phyloP scores from a whole-genome alignment of 208 protist genomes.

The Leishmania gerbilli region DNA sequence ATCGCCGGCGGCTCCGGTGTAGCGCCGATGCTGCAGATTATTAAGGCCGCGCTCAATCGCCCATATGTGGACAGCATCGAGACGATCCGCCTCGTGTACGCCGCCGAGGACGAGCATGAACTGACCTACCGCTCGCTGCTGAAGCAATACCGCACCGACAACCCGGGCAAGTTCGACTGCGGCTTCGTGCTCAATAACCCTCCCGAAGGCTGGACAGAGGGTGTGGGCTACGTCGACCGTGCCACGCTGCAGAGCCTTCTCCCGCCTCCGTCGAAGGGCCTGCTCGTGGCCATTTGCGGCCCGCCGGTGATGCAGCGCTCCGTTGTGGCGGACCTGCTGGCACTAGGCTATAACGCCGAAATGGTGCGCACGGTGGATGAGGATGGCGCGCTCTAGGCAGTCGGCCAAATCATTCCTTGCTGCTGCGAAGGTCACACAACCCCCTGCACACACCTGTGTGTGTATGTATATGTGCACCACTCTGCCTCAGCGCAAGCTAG shows the following conservation, averaged over 20 bases:
- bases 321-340: conserved; percentile 35
- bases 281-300: conserved; percentile 74
- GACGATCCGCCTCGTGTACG: conserved; percentile 69
- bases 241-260: conserved; percentile 55
- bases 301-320: conserved; percentile 72
- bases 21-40: conserved; percentile 93
- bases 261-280: conserved; percentile 52
- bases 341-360: conserved; percentile 54
- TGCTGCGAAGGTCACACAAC: not conserved
- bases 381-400: conserved; percentile 35
- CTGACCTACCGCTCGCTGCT: conserved; percentile 63
- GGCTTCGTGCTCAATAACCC: conserved; percentile 72
- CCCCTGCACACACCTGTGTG: not conserved
- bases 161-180: conserved; percentile 59
- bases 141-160: conserved; percentile 32
- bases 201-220: conserved; percentile 61
- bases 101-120: conserved; percentile 60
- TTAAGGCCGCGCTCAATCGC: conserved; percentile 77
- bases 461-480: conserved; percentile 11
- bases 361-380: conserved; percentile 53
- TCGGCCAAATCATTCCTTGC: not conserved
- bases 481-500: not conserved
- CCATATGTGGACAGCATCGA: conserved; percentile 55
- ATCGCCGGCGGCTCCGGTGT: conserved; percentile 88
- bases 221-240: conserved; percentile 66